Base-by-base conservation (phyloP, 768 basidiomycete genomes). In the Mycena galopus region DNA sequence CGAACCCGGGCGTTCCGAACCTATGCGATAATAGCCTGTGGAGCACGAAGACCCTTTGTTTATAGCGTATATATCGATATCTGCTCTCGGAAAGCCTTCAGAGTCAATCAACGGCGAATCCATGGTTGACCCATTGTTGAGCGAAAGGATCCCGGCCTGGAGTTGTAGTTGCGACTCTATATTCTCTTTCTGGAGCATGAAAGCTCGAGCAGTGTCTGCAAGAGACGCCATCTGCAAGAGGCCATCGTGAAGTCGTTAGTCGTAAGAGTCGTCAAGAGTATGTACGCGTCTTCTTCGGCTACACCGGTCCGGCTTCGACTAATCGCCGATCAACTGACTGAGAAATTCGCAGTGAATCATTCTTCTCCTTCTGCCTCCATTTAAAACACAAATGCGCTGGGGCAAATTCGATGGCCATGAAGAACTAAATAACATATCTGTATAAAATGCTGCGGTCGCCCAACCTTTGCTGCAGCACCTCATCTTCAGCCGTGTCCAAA, bases 61-160 rank as follows among this genome's bases (percentile, higher is more conserved):
- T 23, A 97, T 92, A 14, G 92, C 91, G 78, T 90, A 94, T 21
- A 97, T 86, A 75, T 97, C 94, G 72, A 98, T 88, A 82, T 97
- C 93, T 17, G 90, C 90, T 17, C 96, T 88, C 1, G 97, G 97
- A 81, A 95, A 98, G 9, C 97, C 97, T 63, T 98, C 94, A 0
- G 84, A 73, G 78, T 98, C 96, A 57, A 98, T 89, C 37, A 98
- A 89, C 0, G 94, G 91, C 0, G 93, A 89, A 29, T 89, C 82
- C 85, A 96, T 89, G 3, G 88, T 91, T 35, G 88, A 88, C 33
- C 73, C 73, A 50, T 87, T 82, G 77, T 95, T 93, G 60, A 87
- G 83, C 76, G 86, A 84, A 75, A 96, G 89, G 65, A 95, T 86
- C 51, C 88, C 82, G 42, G 88, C 81, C 62, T 94, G 90, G 12